Evolutionary conservation across 129 eudicot species (phyloP).

Genomic region (Centaurea solstitialis): DNA sequence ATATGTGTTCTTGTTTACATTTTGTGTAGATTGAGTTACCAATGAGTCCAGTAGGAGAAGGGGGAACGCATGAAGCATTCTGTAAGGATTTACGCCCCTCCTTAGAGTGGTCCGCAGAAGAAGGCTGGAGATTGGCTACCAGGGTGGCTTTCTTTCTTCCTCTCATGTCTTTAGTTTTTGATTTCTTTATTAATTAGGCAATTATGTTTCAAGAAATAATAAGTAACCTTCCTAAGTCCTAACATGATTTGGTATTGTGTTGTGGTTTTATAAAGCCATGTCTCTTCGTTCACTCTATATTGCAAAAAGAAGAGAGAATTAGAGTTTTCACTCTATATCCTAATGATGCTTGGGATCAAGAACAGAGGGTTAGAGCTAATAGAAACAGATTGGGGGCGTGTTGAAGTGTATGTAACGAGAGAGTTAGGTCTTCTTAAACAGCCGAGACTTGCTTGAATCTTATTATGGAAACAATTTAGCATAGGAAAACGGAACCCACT

Average conservation of each 20-base stretch:
- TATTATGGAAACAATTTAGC: not conserved
- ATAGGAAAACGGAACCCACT: not conserved
- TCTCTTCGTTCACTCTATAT: not conserved
- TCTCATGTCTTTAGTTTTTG: not conserved
- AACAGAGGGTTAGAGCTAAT: no score
- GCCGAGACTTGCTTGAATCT: not conserved
- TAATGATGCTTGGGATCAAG: no score
- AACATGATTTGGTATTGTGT: not conserved
- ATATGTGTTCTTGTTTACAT: not conserved
- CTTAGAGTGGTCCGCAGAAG: conserved; percentile 57
- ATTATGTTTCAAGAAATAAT: not conserved
- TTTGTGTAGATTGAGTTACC: conserved; percentile 52
- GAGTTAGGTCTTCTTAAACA: not conserved
- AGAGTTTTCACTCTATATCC: not conserved
- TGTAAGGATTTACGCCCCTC: conserved; percentile 72
- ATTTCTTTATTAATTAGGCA: not conserved
- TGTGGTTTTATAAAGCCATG: not conserved
- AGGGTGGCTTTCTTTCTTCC: conserved; percentile 35
- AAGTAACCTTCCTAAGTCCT: not conserved
- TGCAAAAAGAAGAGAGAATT: not conserved
- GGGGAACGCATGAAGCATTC: conserved; percentile 39
- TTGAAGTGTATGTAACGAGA: not conserved
- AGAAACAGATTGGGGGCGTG: not conserved
- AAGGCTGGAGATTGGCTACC: conserved; percentile 63
- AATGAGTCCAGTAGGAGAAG: conserved; percentile 63